Evolutionary conservation across 495 filamentous ascomycete genomes (phyloP).

Genomic region (Hypoxylon rickii): DNA sequence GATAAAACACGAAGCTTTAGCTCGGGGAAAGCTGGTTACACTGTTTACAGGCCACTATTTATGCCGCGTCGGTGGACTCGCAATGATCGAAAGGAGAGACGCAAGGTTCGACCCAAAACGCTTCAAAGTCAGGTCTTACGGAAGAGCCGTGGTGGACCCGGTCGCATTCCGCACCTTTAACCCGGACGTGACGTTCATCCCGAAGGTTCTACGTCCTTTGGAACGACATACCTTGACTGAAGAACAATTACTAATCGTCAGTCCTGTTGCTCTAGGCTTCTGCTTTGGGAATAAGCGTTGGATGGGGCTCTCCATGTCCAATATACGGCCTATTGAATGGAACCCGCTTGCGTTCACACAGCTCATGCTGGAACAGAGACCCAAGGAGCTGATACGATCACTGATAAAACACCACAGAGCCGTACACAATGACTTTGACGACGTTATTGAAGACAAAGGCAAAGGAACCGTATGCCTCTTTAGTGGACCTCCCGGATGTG

Average conservation of each 20-base stretch:
- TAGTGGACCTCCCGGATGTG: constrained; percentile 79
- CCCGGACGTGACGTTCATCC: neutral
- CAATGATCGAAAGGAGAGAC: neutral
- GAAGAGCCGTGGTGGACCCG: neutral
- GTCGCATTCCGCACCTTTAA: neutral
- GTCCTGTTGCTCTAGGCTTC: neutral
- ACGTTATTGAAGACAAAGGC: constrained; percentile 76
- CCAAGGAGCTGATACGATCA: neutral
- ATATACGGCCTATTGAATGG: neutral
- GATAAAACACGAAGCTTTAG: neutral
- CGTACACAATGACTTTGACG: constrained; percentile 64
- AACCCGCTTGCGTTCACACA: neutral
- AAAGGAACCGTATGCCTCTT: constrained; percentile 62
- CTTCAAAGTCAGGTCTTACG: constrained; percentile 1
- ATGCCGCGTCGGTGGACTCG: neutral
- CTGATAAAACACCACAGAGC: constrained; percentile 28
- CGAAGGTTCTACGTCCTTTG: neutral
- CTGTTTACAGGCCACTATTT: neutral
- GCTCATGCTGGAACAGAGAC: neutral
- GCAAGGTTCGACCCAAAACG: neutral
- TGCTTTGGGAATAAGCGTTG: constrained; percentile 3
- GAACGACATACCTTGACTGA: neutral
- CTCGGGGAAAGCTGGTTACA: neutral
- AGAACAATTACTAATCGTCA: neutral
- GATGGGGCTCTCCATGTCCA: constrained; percentile 1